Conservation (phyloP, 2,329 filamentous ascomycete species). For the Penicillium sumatraense region DNA sequence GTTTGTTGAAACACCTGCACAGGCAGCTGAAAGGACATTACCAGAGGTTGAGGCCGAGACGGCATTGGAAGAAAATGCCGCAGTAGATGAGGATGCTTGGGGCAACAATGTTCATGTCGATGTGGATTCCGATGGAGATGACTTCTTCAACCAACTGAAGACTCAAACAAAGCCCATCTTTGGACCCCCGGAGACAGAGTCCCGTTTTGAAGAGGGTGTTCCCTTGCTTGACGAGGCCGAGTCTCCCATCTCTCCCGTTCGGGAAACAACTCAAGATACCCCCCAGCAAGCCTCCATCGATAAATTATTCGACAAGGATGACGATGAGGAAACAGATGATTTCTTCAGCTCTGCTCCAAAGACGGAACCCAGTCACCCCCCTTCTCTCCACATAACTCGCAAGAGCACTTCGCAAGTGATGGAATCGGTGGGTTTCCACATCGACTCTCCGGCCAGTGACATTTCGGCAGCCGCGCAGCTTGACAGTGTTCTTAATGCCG, state of each 20-base stretch:
- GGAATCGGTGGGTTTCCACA: slow-evolving; percentile 49
- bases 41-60: slow-evolving; percentile 6
- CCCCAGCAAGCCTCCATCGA: slow-evolving; percentile 31
- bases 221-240: slow-evolving; percentile 59
- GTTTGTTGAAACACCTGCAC: not conserved
- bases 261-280: slow-evolving; percentile 33
- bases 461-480: slow-evolving; percentile 35
- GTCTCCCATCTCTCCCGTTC: slow-evolving; percentile 23
- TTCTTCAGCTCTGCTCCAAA: slow-evolving; percentile 40
- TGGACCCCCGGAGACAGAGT: slow-evolving; percentile 51
- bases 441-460: slow-evolving; percentile 34
- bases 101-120: slow-evolving; percentile 52
- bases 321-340: slow-evolving; percentile 40
- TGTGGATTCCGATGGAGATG: slow-evolving; percentile 53
- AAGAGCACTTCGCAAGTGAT: slow-evolving; percentile 74
- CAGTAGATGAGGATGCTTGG: slow-evolving; percentile 46
- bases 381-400: slow-evolving; percentile 39
- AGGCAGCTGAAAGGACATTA: slow-evolving; percentile 5
- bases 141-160: slow-evolving; percentile 65
- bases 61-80: slow-evolving; percentile 15
- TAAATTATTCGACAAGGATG: slow-evolving; percentile 42
- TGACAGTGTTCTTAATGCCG: slow-evolving; percentile 27
- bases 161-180: slow-evolving; percentile 46
- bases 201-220: slow-evolving; percentile 71
- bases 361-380: slow-evolving; percentile 16